Conservation (phyloP, 306 rosid genomes). For the Ormosia emarginata region DNA sequence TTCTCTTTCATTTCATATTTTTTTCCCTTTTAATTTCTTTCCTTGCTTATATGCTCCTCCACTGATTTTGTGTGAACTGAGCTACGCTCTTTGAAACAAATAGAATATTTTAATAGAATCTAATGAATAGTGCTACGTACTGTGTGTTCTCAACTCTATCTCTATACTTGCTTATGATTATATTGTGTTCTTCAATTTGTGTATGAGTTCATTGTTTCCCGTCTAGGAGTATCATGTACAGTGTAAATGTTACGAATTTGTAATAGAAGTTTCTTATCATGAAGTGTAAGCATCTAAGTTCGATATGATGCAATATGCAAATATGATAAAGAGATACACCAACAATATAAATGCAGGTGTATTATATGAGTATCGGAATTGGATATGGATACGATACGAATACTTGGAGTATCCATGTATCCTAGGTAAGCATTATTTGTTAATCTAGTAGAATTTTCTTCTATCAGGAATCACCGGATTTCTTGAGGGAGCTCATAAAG, state of each 20-base stretch:
- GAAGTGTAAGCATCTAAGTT: too few species aligned
- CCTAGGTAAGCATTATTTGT: neutral
- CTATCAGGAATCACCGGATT: constrained; percentile 65
- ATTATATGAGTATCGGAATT: too few species aligned
- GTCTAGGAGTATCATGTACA: neutral
- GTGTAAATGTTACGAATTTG: neutral
- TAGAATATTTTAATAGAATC: too few species aligned
- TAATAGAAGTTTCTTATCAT: neutral
- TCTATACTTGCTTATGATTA: neutral
- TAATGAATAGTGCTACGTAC: neutral
- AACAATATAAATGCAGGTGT: too few species aligned
- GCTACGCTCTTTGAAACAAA: neutral
- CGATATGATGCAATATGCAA: too few species aligned
- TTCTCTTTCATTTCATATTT: neutral
- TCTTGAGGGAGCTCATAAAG: constrained; percentile 58
- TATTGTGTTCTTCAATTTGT: neutral
- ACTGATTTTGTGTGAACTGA: neutral
- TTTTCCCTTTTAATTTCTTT: too few species aligned
- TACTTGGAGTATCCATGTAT: too few species aligned
- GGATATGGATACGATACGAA: too few species aligned
- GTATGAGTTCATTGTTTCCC: neutral
- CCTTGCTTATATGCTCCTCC: neutral
- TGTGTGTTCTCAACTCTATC: neutral
- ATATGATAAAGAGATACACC: too few species aligned
- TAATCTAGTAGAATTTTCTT: constrained; percentile 3